Conservation (phyloP, 192 early-diverging fungal species). For the Coemansia sp. region DNA sequence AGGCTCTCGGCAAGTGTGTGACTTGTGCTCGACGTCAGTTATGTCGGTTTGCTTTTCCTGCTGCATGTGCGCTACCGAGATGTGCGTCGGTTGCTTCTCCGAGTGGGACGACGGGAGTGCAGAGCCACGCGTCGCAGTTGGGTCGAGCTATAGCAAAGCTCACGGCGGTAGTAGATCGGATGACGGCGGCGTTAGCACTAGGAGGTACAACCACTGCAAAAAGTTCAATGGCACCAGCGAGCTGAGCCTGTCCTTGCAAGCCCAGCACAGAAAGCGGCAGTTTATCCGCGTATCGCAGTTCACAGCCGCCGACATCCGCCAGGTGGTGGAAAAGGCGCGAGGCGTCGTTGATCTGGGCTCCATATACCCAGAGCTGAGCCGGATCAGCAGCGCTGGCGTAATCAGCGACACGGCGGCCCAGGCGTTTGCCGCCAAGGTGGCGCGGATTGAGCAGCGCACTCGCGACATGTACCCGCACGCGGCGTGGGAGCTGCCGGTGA, state of each 20-base stretch:
- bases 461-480: conserved; percentile 29
- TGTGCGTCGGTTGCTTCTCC: conserved; percentile 53
- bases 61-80: conserved; percentile 37
- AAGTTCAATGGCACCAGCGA: neutral
- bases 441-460: conserved; percentile 24
- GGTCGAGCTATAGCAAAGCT: too few species aligned
- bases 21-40: conserved; percentile 55
- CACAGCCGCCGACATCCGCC: neutral
- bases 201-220: neutral
- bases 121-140: neutral
- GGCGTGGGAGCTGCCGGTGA: conserved; percentile 31
- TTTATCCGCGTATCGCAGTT: conserved; percentile 27
- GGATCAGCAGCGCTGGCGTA: conserved; percentile 19
- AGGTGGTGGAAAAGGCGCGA: neutral
- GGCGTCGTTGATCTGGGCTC: neutral
- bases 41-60: conserved; percentile 53
- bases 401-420: neutral
- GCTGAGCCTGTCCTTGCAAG: neutral
- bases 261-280: conserved; percentile 13
- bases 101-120: conserved; percentile 17
- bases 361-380: neutral
- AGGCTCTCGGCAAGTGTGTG: conserved; percentile 55
- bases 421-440: conserved; percentile 8
- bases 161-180: neutral
- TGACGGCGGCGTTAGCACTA: neutral